These are phyloP conservation scores for Coemansia sp. DNA, from an alignment of 192 early-diverging fungal genomes.

Conservation along the genomic window DNA sequence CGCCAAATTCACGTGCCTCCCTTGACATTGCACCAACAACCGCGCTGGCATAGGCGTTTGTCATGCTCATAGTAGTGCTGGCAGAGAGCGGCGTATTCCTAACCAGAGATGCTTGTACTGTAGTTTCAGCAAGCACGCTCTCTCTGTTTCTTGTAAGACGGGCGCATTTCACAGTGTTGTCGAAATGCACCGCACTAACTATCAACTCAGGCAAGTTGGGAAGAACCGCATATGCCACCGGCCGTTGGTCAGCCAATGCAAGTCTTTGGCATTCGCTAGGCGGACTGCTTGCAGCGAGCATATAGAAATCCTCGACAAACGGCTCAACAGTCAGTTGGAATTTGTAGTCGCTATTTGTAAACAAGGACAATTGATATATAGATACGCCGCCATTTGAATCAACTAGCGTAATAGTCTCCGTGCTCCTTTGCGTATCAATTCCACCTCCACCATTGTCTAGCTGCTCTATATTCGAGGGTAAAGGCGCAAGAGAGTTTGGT, in stretches of 20 bases:
- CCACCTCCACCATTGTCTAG: not conserved
- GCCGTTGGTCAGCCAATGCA: constrained; percentile 17
- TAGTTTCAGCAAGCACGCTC: constrained; percentile 2
- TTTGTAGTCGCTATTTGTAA: constrained; percentile 23
- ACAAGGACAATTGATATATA: constrained; percentile 25
- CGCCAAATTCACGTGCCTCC: not conserved
- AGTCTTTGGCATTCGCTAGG: constrained; percentile 32
- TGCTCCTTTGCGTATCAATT: not conserved
- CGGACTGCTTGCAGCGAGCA: constrained; percentile 29
- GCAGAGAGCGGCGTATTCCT: constrained; percentile 3
- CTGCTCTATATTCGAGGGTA: not conserved
- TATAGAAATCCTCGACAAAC: constrained; percentile 26
- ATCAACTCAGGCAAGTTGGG: constrained; percentile 23
- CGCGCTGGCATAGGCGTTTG: constrained; percentile 43
- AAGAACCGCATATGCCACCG: constrained; percentile 23
- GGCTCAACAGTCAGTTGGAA: constrained; percentile 37
- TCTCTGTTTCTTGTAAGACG: constrained; percentile 16
- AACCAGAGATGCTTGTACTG: constrained; percentile 1
- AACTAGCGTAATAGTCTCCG: constrained; percentile 27
- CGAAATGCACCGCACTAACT: constrained; percentile 33
- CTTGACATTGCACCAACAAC: constrained; percentile 42
- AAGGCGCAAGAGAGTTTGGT: not conserved
- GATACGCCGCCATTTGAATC: constrained; percentile 27
- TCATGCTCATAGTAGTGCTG: constrained; percentile 28
- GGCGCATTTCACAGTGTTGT: constrained; percentile 27